Evolutionary conservation across 2,329 filamentous ascomycete species (phyloP).

Genomic region (Aspergillus caelatus): DNA sequence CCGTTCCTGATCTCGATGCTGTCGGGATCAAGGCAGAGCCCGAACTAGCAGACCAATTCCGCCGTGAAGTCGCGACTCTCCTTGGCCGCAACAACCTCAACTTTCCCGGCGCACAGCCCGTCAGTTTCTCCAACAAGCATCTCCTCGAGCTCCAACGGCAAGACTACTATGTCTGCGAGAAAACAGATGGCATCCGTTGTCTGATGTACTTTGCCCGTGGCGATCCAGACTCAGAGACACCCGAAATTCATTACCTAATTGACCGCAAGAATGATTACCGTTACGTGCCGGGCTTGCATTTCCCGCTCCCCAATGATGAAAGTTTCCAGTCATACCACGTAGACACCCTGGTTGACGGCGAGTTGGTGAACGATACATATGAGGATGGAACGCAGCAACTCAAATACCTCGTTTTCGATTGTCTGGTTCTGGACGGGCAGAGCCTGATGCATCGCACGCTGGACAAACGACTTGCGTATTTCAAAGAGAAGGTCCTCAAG

Average conservation of each 20-base stretch:
- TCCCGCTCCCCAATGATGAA: conserved; percentile 69
- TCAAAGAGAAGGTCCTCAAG: conserved; percentile 77
- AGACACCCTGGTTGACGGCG: conserved; percentile 85
- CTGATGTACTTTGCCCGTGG: conserved; percentile 79
- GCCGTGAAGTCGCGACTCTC: conserved; percentile 72
- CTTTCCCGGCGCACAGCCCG: conserved; percentile 92
- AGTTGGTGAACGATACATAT: conserved; percentile 84
- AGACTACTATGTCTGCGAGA: conserved; percentile 98
- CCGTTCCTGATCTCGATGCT: conserved; percentile 45
- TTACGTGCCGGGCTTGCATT: conserved; percentile 77
- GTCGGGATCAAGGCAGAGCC: conserved; percentile 66
- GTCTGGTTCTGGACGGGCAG: conserved; percentile 76
- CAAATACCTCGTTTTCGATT: conserved; percentile 92
- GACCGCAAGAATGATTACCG: conserved; percentile 98
- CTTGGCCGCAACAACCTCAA: conserved; percentile 68
- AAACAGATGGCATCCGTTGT: conserved; percentile 94
- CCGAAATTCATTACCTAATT: conserved; percentile 85
- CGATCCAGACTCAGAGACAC: conserved; percentile 57
- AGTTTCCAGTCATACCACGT: conserved; percentile 69
- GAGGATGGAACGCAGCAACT: conserved; percentile 69
- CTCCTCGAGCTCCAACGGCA: conserved; percentile 76
- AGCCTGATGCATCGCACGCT: conserved; percentile 77
- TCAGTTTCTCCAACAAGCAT: conserved; percentile 84
- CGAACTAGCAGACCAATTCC: conserved; percentile 64
- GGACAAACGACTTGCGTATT: conserved; percentile 86